phyloP scores from a whole-genome alignment of 2,329 filamentous ascomycete genomes.

The Talaromyces piceae region DNA sequence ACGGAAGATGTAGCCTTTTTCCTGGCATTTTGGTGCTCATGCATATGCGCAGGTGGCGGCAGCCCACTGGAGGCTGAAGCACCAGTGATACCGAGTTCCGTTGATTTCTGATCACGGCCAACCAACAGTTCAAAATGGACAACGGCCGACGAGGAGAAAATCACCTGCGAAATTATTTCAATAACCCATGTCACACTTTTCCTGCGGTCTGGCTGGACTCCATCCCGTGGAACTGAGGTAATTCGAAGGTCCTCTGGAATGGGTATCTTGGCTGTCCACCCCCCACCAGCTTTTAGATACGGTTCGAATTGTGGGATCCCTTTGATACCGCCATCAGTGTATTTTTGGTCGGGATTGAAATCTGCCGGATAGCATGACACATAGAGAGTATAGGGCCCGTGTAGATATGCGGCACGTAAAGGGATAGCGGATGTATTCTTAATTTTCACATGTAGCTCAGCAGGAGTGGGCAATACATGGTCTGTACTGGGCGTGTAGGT shows the following conservation, averaged over 20 bases:
- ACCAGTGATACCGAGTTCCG: conserved; percentile 58
- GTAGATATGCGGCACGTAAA: conserved; percentile 87
- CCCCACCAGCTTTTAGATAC: conserved; percentile 87
- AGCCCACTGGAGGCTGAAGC: conserved; percentile 44
- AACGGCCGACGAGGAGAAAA: conserved; percentile 82
- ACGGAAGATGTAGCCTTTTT: conserved; percentile 51
- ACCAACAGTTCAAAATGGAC: conserved; percentile 84
- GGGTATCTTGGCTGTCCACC: conserved; percentile 70
- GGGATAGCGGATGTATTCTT: conserved; percentile 89
- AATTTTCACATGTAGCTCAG: conserved; percentile 74
- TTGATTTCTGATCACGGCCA: conserved; percentile 74
- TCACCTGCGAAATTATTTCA: conserved; percentile 83
- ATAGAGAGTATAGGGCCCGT: conserved; percentile 88
- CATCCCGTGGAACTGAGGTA: conserved; percentile 35
- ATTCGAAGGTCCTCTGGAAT: conserved; percentile 68
- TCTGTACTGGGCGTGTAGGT: conserved; percentile 87
- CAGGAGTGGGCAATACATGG: conserved; percentile 79
- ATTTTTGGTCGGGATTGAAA: conserved; percentile 76
- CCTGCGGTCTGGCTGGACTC: conserved; percentile 25
- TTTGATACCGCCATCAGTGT: conserved; percentile 60
- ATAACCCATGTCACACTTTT: conserved; percentile 75
- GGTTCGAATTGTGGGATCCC: conserved; percentile 89
- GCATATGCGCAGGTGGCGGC: conserved; percentile 59
- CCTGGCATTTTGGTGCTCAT: conserved; percentile 64
- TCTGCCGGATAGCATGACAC: conserved; percentile 75